Conservation (phyloP, 2,329 filamentous ascomycete genomes). For the Colletotrichum trifolii region DNA sequence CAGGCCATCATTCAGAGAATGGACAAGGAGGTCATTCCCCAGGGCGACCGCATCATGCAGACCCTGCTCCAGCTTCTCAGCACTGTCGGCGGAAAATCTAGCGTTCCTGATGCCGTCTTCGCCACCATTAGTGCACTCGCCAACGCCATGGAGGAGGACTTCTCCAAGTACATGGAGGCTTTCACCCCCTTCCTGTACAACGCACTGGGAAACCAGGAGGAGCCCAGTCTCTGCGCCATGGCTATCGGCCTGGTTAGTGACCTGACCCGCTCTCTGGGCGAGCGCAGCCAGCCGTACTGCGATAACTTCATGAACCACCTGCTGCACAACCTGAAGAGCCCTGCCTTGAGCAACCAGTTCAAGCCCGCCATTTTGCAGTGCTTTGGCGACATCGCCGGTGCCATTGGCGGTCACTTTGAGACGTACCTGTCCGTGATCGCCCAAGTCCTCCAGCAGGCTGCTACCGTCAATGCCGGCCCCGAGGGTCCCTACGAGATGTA, state of each 20-base stretch:
- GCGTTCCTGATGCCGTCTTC: conserved; percentile 93
- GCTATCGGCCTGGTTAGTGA: conserved; percentile 98
- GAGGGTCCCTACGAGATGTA: conserved; percentile 95
- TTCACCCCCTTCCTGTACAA: conserved; percentile 95
- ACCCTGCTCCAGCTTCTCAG: conserved; percentile 83
- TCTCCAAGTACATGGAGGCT: conserved; percentile 96
- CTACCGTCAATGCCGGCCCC: conserved; percentile 79
- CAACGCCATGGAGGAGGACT: conserved; percentile 90
- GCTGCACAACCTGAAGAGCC: conserved; percentile 90
- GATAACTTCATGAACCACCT: conserved; percentile 99
- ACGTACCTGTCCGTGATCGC: conserved; percentile 93
- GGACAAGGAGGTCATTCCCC: conserved; percentile 89
- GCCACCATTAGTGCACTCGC: conserved; percentile 92
- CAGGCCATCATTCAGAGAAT: conserved; percentile 91
- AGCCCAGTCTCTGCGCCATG: conserved; percentile 93
- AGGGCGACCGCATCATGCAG: conserved; percentile 95
- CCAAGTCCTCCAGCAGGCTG: conserved; percentile 92
- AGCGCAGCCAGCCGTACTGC: conserved; percentile 93
- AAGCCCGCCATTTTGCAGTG: conserved; percentile 98
- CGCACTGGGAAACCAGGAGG: conserved; percentile 94
- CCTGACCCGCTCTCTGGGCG: conserved; percentile 90
- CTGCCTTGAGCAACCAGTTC: conserved; percentile 91
- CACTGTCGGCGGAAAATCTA: conserved; percentile 85
- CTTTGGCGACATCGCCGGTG: conserved; percentile 96
- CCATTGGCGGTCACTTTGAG: conserved; percentile 92